These are phyloP conservation scores for Elasticomyces elasticus DNA, from an alignment of 495 filamentous ascomycete genomes.

Conservation along the genomic window DNA sequence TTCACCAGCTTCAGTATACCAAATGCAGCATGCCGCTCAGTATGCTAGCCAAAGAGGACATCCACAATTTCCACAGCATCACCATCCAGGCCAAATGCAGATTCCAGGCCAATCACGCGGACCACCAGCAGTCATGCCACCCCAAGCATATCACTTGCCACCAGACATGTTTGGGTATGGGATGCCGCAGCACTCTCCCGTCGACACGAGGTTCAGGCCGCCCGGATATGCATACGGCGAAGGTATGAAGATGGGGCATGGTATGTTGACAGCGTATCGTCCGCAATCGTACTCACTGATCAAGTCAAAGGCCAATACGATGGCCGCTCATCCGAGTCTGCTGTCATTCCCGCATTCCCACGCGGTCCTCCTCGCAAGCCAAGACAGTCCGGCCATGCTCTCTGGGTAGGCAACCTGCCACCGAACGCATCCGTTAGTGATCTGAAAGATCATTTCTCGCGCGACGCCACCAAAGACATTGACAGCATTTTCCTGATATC, in stretches of 20 bases:
- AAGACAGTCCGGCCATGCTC: constrained; percentile 82
- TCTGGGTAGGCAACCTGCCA: constrained; percentile 95
- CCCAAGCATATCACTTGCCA: neutral
- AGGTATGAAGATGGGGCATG: neutral
- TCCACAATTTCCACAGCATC: neutral
- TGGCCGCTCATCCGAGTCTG: constrained; percentile 12
- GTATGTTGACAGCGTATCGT: neutral
- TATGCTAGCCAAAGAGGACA: neutral
- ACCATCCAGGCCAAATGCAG: neutral
- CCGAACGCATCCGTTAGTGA: constrained; percentile 66
- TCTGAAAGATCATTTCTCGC: constrained; percentile 84
- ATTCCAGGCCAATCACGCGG: neutral
- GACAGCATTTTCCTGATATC: constrained; percentile 92
- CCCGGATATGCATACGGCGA: neutral
- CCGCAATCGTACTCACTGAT: neutral
- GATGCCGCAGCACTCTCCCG: constrained; percentile 1
- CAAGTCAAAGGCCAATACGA: constrained; percentile 1
- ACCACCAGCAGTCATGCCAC: too few relatives aligned
- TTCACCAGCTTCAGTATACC: constrained; percentile 4
- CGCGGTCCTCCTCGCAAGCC: constrained; percentile 89
- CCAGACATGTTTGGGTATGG: constrained; percentile 1
- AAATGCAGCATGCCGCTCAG: constrained; percentile 10
- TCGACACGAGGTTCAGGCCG: constrained; percentile 3
- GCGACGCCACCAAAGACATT: constrained; percentile 63
- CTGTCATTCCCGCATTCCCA: constrained; percentile 38